phyloP scores from a whole-genome alignment of 2,329 filamentous ascomycete species.

The Alternaria sp. region DNA sequence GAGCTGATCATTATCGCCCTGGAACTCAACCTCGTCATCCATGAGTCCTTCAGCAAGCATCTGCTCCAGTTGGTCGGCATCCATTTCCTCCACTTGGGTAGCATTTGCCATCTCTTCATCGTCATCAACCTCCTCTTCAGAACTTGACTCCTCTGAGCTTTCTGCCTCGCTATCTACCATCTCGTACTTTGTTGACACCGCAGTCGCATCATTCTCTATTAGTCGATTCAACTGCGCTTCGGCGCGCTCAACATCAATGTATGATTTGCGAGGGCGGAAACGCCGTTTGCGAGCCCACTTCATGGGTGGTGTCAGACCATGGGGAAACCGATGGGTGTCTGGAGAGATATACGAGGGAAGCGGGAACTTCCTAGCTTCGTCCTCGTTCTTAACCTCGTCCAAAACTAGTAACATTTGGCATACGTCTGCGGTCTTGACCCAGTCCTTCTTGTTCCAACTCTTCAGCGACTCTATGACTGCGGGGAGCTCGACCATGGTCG shows the following conservation, averaged over 20 bases:
- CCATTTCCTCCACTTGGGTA: constrained; percentile 47
- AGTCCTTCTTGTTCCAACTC: constrained; percentile 85
- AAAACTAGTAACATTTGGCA: constrained; percentile 89
- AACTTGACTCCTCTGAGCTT: constrained; percentile 51
- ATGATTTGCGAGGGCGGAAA: constrained; percentile 82
- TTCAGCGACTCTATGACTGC: constrained; percentile 92
- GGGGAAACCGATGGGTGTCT: constrained; percentile 75
- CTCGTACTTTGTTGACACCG: constrained; percentile 66
- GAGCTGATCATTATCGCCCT: constrained; percentile 40
- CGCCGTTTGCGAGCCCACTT: constrained; percentile 82
- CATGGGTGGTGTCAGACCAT: constrained; percentile 88
- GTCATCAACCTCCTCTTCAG: constrained; percentile 50
- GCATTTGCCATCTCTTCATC: constrained; percentile 55
- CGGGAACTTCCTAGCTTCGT: constrained; percentile 60
- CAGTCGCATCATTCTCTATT: constrained; percentile 71
- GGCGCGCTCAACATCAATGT: constrained; percentile 84
- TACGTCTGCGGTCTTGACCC: constrained; percentile 89
- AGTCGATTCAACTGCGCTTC: constrained; percentile 80
- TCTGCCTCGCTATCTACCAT: constrained; percentile 59
- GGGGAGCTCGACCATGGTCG: constrained; percentile 81
- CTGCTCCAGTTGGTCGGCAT: constrained; percentile 49
- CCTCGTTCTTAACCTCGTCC: constrained; percentile 67
- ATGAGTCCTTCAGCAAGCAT: constrained; percentile 48
- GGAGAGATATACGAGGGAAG: constrained; percentile 76
- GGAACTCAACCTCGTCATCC: constrained; percentile 45